phyloP scores from a whole-genome alignment of 345 rosid species.

The Hypericum perforatum region DNA sequence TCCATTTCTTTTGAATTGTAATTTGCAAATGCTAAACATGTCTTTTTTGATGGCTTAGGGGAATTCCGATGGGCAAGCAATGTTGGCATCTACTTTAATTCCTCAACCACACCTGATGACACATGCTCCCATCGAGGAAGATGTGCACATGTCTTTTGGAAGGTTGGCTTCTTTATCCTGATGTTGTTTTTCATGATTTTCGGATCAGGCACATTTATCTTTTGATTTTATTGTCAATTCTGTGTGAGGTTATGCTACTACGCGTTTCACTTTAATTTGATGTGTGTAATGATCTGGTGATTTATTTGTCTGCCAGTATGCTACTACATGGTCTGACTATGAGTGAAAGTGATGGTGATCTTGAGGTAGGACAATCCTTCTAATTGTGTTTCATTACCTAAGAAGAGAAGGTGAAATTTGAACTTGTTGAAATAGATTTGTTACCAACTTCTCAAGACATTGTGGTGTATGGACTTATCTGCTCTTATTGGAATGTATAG shows the following conservation, averaged over 20 bases:
- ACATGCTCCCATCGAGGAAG: constrained; percentile 67
- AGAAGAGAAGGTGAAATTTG: background rate
- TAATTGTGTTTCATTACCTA: background rate
- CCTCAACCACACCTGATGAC: constrained; percentile 58
- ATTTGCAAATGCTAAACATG: background rate
- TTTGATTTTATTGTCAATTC: background rate
- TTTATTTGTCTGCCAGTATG: constrained; percentile 52
- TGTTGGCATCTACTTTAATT: constrained; percentile 90
- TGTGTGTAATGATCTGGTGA: constrained; percentile 1
- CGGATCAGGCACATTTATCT: background rate
- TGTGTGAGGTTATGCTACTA: background rate
- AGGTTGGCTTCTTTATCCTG: constrained; percentile 38
- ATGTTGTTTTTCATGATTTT: constrained; percentile 2
- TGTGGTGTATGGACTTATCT: constrained; percentile 5
- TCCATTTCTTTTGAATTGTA: background rate
- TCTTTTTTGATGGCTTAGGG: constrained; percentile 26
- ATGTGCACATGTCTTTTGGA: constrained; percentile 94
- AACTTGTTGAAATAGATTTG: background rate
- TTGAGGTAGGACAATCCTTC: constrained; percentile 50
- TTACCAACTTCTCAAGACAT: background rate
- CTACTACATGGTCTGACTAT: constrained; percentile 72
- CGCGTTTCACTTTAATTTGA: too few relatives aligned
- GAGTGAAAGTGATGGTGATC: constrained; percentile 82
- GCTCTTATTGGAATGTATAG: constrained; percentile 3
- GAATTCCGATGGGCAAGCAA: constrained; percentile 77